phyloP scores from a whole-genome alignment of 345 rosid genomes.

The Diplotaxis tenuifolia region DNA sequence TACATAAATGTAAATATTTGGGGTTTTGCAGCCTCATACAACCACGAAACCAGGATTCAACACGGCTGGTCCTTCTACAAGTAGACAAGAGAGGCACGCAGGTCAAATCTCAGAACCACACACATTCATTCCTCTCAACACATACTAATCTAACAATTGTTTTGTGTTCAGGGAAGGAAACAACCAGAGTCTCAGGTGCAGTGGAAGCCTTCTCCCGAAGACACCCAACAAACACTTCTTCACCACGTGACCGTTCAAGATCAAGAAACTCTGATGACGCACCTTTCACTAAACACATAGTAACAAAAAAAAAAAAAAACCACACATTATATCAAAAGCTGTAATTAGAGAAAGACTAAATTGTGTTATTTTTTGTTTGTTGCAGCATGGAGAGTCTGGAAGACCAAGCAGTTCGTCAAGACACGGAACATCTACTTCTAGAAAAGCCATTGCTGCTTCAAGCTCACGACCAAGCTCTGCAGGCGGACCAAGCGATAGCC shows the following conservation, averaged over 20 bases:
- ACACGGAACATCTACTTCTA: slow-evolving; percentile 58
- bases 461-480: slow-evolving; percentile 72
- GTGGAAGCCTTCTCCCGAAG: slow-evolving; percentile 70
- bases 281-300: slow-evolving; percentile 57
- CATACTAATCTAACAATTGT: neutral
- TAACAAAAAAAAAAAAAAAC: slow-evolving; percentile 19
- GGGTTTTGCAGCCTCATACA: slow-evolving; percentile 42
- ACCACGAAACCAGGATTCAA: slow-evolving; percentile 47
- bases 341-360: neutral
- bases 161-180: slow-evolving; percentile 51
- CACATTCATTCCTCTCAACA: neutral
- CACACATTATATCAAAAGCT: neutral
- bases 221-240: slow-evolving; percentile 44
- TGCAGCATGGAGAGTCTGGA: slow-evolving; percentile 56
- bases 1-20: neutral
- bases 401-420: slow-evolving; percentile 51
- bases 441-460: slow-evolving; percentile 55
- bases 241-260: slow-evolving; percentile 51
- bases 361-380: neutral
- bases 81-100: slow-evolving; percentile 48
- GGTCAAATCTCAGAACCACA: slow-evolving; percentile 43
- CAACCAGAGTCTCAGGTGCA: slow-evolving; percentile 59
- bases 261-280: slow-evolving; percentile 56
- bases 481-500: slow-evolving; percentile 59
- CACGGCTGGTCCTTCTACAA: slow-evolving; percentile 48